A percentile compares a stretch with the other conserved stretches of the same genome.
These are phyloP conservation scores for Erysimum cheiri DNA, from an alignment of 441 rosid genomes.

Conservation along the genomic window DNA sequence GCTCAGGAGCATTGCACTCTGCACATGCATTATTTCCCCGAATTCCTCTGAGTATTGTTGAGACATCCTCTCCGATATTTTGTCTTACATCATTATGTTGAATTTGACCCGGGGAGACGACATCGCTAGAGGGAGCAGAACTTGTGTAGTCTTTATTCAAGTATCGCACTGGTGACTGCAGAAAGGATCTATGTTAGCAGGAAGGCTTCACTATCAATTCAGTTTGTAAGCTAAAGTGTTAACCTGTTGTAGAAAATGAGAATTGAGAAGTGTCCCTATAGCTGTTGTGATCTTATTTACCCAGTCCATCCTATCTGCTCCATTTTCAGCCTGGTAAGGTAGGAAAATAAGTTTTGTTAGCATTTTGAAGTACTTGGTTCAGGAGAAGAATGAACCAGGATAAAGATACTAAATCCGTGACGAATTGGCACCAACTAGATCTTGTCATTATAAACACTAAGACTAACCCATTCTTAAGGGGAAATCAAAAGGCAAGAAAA, in stretches of 20 bases:
- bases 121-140: constrained; percentile 46
- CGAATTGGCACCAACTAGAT: constrained; percentile 5
- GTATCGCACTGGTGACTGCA: constrained; percentile 56
- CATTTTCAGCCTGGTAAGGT: constrained; percentile 83
- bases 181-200: constrained; percentile 42
- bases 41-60: constrained; percentile 63
- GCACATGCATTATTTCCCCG: constrained; percentile 91
- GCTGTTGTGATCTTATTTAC: constrained; percentile 78
- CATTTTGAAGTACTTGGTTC: constrained; percentile 10
- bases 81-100: constrained; percentile 44
- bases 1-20: constrained; percentile 80
- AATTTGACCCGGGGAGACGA: constrained; percentile 43
- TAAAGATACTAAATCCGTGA: not conserved
- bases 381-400: not conserved
- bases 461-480: not conserved
- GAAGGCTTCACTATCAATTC: constrained; percentile 27
- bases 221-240: constrained; percentile 13
- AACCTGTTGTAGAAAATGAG: constrained; percentile 79
- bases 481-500: not conserved
- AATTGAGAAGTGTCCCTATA: constrained; percentile 79
- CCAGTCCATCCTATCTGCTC: constrained; percentile 92
- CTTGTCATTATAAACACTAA: not conserved
- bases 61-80: constrained; percentile 54
- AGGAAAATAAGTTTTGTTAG: constrained; percentile 20
- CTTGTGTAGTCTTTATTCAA: constrained; percentile 43